A percentile compares a stretch with the other conserved stretches of the same genome.
Conservation (phyloP, 306 rosid species). For the Luffa acutangula region DNA sequence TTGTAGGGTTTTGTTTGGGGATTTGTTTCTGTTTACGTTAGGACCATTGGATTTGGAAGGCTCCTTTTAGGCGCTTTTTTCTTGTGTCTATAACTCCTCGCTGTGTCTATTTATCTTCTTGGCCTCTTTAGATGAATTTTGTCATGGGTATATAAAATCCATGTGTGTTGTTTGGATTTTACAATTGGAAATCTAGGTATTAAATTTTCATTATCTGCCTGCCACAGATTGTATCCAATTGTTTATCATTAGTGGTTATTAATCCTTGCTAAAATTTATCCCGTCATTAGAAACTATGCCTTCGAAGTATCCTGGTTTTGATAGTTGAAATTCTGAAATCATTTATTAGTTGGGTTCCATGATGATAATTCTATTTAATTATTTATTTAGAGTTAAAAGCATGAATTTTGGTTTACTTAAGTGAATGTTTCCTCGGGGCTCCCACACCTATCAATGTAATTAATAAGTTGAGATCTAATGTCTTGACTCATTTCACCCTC, state of each 20-base stretch:
- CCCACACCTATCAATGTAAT: background rate
- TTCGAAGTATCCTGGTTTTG: background rate
- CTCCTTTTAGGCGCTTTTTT: background rate
- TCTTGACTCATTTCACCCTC: conserved; percentile 6
- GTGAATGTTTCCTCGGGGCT: background rate
- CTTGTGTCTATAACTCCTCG: background rate
- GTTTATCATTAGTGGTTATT: background rate
- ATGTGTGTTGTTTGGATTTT: background rate
- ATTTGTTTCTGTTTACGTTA: background rate
- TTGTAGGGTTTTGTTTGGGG: background rate
- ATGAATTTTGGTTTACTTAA: background rate
- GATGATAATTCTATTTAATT: background rate
- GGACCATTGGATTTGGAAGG: background rate
- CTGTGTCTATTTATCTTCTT: background rate
- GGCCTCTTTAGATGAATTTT: background rate
- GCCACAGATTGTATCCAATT: background rate
- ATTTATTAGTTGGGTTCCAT: background rate
- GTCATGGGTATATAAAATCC: background rate
- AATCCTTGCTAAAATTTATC: background rate
- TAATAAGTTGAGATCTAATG: background rate
- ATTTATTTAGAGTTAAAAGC: background rate
- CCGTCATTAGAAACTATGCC: background rate
- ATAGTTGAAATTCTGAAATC: background rate
- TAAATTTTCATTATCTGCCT: background rate
- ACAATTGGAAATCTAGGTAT: background rate